Evolutionary conservation across 257 asterid genomes (phyloP).

Genomic region (Solanum virginianum): DNA sequence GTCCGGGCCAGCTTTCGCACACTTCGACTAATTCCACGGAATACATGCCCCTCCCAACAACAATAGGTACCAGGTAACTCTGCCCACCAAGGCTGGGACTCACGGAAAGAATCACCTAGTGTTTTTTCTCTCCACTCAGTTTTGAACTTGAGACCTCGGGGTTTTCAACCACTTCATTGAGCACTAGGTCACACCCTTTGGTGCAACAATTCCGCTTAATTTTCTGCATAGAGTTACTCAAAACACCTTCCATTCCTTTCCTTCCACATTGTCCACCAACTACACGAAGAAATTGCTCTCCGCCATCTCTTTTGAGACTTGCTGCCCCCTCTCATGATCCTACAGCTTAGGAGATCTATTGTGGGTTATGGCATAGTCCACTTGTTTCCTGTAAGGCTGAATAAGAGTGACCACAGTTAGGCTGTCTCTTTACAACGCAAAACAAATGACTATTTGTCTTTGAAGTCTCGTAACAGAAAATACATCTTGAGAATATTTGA

Average conservation of each 20-base stretch:
- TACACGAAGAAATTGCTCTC: background rate
- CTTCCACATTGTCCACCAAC: background rate
- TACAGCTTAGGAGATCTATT: background rate
- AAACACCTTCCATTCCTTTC: background rate
- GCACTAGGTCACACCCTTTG: too few relatives aligned
- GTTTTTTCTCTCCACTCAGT: too few relatives aligned
- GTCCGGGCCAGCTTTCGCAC: too few relatives aligned
- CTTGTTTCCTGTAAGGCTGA: background rate
- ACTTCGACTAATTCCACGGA: too few relatives aligned
- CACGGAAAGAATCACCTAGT: too few relatives aligned
- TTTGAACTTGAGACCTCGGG: too few relatives aligned
- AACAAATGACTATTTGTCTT: background rate
- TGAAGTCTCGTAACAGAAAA: too few relatives aligned
- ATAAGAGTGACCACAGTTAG: background rate
- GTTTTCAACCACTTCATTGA: too few relatives aligned
- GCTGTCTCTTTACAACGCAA: background rate
- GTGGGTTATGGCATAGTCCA: background rate
- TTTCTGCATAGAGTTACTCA: background rate
- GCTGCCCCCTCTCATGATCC: background rate
- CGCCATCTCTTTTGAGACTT: background rate
- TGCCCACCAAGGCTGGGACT: too few relatives aligned
- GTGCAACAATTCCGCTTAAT: background rate
- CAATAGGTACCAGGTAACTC: too few relatives aligned
- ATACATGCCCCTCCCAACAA: too few relatives aligned
- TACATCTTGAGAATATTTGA: background rate